Conservation (phyloP, 345 rosid species). For the Lagerstroemia speciosa region DNA sequence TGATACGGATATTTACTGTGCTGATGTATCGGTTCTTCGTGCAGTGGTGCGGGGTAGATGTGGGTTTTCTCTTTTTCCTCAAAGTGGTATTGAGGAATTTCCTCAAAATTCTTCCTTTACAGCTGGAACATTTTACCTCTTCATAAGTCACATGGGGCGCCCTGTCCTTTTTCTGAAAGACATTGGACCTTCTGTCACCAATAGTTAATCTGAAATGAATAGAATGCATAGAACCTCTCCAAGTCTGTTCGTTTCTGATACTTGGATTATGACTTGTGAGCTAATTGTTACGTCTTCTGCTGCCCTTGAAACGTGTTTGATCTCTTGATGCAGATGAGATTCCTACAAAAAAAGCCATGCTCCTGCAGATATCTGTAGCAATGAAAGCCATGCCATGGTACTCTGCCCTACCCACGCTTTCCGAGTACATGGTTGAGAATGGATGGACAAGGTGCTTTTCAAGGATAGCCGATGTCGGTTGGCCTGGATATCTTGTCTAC, state of each 20-base stretch:
- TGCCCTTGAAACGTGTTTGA: background rate
- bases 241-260: background rate
- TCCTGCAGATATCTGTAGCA: constrained; percentile 77
- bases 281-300: background rate
- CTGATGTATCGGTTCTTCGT: background rate
- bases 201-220: background rate
- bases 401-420: constrained; percentile 67
- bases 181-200: background rate
- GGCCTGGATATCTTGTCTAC: constrained; percentile 39
- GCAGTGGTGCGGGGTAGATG: too few relatives aligned
- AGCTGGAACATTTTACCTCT: background rate
- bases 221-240: background rate
- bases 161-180: background rate
- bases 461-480: constrained; percentile 55
- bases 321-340: constrained; percentile 59
- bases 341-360: constrained; percentile 78
- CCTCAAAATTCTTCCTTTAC: background rate
- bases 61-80: too few relatives aligned
- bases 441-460: constrained; percentile 85
- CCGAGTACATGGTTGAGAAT: constrained; percentile 74
- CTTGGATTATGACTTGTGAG: background rate
- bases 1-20: background rate
- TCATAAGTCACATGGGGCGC: background rate
- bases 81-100: background rate
- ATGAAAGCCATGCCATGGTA: constrained; percentile 97